phyloP scores from a whole-genome alignment of 768 basidiomycete genomes.

The Pholiota conissans region DNA sequence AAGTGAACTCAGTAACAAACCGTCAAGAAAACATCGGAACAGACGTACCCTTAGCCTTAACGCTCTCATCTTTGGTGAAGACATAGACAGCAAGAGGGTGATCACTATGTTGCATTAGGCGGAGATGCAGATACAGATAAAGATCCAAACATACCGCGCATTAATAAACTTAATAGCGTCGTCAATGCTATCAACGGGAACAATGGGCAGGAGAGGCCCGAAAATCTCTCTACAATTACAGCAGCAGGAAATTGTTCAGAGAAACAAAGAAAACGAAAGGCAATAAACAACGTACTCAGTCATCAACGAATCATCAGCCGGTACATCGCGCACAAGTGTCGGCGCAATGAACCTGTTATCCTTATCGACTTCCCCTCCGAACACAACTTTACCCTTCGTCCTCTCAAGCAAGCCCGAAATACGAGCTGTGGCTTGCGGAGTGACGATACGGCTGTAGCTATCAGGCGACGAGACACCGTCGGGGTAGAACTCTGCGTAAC shows the following conservation, averaged over 20 bases:
- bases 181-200: constrained; percentile 70
- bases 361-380: constrained; percentile 64
- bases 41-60: constrained; percentile 65
- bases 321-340: constrained; percentile 68
- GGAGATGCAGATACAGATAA: background rate
- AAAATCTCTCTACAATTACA: constrained; percentile 66
- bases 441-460: constrained; percentile 53
- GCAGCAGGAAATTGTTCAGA: background rate
- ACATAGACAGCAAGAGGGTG: constrained; percentile 79
- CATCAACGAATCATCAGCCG: constrained; percentile 70
- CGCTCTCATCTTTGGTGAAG: constrained; percentile 58
- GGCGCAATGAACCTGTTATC: constrained; percentile 66
- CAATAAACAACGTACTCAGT: constrained; percentile 51
- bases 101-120: constrained; percentile 40
- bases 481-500: constrained; percentile 58
- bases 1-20: background rate
- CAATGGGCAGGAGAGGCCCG: constrained; percentile 76
- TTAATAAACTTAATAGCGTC: constrained; percentile 73
- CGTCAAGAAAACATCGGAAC: background rate
- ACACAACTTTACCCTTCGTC: constrained; percentile 63
- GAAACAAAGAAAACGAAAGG: background rate
- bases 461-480: constrained; percentile 40
- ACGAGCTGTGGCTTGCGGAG: constrained; percentile 45
- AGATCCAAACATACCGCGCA: constrained; percentile 38
- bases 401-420: constrained; percentile 61